Conservation (phyloP, 345 rosid species). For the Hypericum androsaemum region DNA sequence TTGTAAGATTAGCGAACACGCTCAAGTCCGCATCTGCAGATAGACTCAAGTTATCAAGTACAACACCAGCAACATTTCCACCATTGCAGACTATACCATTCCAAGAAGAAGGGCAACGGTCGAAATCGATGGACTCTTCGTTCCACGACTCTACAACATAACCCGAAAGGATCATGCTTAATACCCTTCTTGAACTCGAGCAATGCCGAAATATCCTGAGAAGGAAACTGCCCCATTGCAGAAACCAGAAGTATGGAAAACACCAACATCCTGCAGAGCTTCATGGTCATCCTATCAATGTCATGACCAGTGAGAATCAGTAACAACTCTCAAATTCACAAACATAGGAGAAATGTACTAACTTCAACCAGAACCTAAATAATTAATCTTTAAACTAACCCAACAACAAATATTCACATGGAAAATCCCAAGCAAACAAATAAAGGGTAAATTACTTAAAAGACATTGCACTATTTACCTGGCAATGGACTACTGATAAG, state of each 20-base stretch:
- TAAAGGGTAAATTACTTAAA: conserved; percentile 9
- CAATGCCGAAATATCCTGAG: conserved; percentile 87
- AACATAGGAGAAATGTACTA: background rate
- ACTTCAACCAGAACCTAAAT: conserved; percentile 9
- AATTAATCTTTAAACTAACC: conserved; percentile 9
- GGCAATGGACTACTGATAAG: conserved; percentile 13
- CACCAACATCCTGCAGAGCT: conserved; percentile 35
- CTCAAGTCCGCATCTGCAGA: conserved; percentile 77
- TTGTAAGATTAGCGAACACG: conserved; percentile 68
- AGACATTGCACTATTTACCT: conserved; percentile 16
- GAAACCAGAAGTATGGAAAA: conserved; percentile 36
- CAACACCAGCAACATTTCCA: conserved; percentile 80
- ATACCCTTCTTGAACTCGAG: conserved; percentile 93
- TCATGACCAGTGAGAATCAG: conserved; percentile 11
- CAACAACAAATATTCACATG: too few species aligned
- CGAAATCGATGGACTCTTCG: conserved; percentile 85
- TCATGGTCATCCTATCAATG: conserved; percentile 29
- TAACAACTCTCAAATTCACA: conserved; percentile 8
- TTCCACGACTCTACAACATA: conserved; percentile 90
- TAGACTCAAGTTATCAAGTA: conserved; percentile 67
- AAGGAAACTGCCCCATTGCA: conserved; percentile 84
- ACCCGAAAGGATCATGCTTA: conserved; percentile 94
- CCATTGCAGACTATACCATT: conserved; percentile 90
- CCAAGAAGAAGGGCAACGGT: conserved; percentile 97
- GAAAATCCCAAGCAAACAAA: conserved; percentile 2